A percentile compares a stretch with the other conserved stretches of the same genome.
Conservation (phyloP, 169 alveolate species). For the Eimeria falciformis region DNA sequence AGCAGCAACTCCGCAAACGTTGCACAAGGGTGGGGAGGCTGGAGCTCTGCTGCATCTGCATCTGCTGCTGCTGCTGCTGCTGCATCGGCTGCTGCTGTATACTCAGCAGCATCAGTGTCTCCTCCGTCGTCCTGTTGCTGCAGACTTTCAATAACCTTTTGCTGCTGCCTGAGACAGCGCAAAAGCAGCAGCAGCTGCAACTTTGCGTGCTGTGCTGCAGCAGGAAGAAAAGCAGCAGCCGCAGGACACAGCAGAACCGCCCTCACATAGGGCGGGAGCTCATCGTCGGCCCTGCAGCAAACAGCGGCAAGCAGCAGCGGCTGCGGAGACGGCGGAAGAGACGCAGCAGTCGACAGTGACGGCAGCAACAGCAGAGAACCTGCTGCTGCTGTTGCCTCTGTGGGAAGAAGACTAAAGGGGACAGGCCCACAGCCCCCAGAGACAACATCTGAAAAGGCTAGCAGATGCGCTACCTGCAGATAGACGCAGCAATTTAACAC, state of each 20-base stretch:
- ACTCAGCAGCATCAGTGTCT: neutral
- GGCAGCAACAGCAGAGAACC: conserved; percentile 59
- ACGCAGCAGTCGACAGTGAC: conserved; percentile 24
- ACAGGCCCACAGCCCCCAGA: neutral
- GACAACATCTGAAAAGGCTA: conserved; percentile 13
- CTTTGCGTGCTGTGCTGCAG: conserved; percentile 57
- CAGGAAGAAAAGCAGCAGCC: conserved; percentile 57
- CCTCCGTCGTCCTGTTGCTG: neutral
- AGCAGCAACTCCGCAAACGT: conserved; percentile 14
- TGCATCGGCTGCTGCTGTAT: neutral
- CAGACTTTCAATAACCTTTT: neutral
- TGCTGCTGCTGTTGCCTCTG: conserved; percentile 59
- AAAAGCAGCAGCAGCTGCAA: conserved; percentile 67
- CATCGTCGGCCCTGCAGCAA: conserved; percentile 34
- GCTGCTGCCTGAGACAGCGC: conserved; percentile 5
- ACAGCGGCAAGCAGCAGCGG: conserved; percentile 74
- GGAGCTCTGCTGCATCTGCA: neutral
- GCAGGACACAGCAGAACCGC: conserved; percentile 74
- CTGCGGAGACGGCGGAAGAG: conserved; percentile 71
- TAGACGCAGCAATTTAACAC: neutral
- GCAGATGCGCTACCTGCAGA: conserved; percentile 22
- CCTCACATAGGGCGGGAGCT: conserved; percentile 63
- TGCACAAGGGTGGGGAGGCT: conserved; percentile 53
- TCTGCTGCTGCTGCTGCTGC: conserved; percentile 49
- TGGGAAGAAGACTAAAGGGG: neutral